These are phyloP conservation scores for Penicillium sp. DNA, from an alignment of 2,329 filamentous ascomycete genomes.

Conservation along the genomic window DNA sequence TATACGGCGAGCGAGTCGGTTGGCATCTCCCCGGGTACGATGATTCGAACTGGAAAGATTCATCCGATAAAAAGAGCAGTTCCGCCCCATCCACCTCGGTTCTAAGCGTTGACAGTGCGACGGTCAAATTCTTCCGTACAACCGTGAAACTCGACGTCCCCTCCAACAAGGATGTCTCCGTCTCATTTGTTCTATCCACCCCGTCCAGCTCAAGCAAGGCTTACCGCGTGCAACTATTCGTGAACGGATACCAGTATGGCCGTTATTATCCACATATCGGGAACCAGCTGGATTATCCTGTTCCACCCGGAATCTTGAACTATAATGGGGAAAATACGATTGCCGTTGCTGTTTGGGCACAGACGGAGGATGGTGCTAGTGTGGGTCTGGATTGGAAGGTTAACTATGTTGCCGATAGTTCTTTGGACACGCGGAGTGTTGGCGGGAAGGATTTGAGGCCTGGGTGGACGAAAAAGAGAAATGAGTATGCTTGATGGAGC, in stretches of 20 bases:
- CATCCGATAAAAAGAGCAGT: background rate
- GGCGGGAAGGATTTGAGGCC: slow-evolving; percentile 47
- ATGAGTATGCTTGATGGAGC: slow-evolving; percentile 41
- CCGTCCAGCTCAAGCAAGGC: slow-evolving; percentile 42
- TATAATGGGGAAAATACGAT: slow-evolving; percentile 64
- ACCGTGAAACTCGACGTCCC: slow-evolving; percentile 57
- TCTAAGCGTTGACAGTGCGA: slow-evolving; percentile 53
- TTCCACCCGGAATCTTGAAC: slow-evolving; percentile 63
- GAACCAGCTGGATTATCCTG: slow-evolving; percentile 63
- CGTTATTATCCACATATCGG: slow-evolving; percentile 65
- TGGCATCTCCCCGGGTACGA: slow-evolving; percentile 63
- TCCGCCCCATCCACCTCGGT: slow-evolving; percentile 33
- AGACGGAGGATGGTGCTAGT: slow-evolving; percentile 56
- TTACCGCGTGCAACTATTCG: slow-evolving; percentile 61
- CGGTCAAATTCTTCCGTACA: slow-evolving; percentile 62
- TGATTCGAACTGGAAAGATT: slow-evolving; percentile 48
- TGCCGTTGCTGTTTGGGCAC: slow-evolving; percentile 63
- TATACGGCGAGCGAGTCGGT: slow-evolving; percentile 62
- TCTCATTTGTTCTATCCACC: slow-evolving; percentile 59
- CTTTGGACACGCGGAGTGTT: slow-evolving; percentile 45
- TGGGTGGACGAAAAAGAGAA: slow-evolving; percentile 49
- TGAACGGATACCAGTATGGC: slow-evolving; percentile 70
- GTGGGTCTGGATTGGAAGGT: slow-evolving; percentile 56
- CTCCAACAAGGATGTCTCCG: slow-evolving; percentile 57
- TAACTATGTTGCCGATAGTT: slow-evolving; percentile 58